These are phyloP conservation scores for Earliella scabrosa DNA, from an alignment of 1,284 basidiomycete genomes.

Conservation along the genomic window DNA sequence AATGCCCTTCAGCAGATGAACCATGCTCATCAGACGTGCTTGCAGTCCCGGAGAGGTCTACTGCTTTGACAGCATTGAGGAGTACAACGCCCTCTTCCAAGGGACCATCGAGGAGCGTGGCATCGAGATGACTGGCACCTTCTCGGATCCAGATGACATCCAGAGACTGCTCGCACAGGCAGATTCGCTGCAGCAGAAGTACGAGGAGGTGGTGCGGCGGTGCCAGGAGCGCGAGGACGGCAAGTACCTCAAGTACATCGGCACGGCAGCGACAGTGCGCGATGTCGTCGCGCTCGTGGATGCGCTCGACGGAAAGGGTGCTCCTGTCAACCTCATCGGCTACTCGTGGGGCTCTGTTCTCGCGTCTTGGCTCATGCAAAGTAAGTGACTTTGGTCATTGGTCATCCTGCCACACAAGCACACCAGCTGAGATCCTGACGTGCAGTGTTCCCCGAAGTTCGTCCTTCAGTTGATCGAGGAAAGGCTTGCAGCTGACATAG, in stretches of 20 bases:
- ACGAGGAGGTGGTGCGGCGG: constrained; percentile 7
- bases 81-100: constrained; percentile 10
- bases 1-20: background rate
- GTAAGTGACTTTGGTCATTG: constrained; percentile 3
- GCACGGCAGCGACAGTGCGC: constrained; percentile 20
- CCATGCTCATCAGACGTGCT: too few species aligned
- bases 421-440: background rate
- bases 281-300: constrained; percentile 23
- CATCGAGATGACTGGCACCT: constrained; percentile 14
- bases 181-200: constrained; percentile 16
- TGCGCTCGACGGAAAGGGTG: constrained; percentile 18
- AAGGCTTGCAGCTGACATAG: background rate
- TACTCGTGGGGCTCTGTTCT: constrained; percentile 19
- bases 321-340: constrained; percentile 16
- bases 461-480: background rate
- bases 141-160: constrained; percentile 10
- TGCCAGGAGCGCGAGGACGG: constrained; percentile 3
- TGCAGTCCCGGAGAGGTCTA: constrained; percentile 10
- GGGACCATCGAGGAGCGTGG: constrained; percentile 14
- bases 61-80: constrained; percentile 10
- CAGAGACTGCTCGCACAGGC: constrained; percentile 9
- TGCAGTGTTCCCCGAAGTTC: constrained; percentile 23
- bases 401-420: background rate
- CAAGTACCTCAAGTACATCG: constrained; percentile 17
- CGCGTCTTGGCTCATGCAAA: constrained; percentile 23